Evolutionary conservation across 225 moss, liverwort and hornwort genomes (phyloP).

Genomic region (Polytrichum commune): DNA sequence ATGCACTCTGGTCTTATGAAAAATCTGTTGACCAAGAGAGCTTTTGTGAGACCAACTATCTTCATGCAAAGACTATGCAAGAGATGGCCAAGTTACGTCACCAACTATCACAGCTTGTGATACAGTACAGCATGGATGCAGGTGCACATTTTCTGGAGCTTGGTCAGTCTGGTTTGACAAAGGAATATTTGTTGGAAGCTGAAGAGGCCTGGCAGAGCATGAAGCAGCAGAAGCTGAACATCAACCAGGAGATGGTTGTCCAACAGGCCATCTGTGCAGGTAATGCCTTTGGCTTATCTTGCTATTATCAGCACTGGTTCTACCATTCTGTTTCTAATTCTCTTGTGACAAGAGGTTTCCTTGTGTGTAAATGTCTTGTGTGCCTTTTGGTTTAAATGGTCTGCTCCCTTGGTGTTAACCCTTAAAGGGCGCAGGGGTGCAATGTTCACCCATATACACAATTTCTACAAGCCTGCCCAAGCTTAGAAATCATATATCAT

Average conservation of each 20-base stretch:
- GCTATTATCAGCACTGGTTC: too few species aligned
- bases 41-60: conserved; percentile 73
- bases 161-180: conserved; percentile 32
- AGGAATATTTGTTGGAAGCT: conserved; percentile 53
- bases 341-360: too few species aligned
- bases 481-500: too few species aligned
- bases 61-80: conserved; percentile 91
- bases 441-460: too few species aligned
- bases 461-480: too few species aligned
- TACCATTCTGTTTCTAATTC: too few species aligned
- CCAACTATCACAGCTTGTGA: conserved; percentile 74
- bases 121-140: conserved; percentile 63
- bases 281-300: conserved; percentile 10
- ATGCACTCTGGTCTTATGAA: conserved; percentile 84
- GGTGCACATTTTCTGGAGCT: conserved; percentile 24
- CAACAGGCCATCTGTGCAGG: conserved; percentile 94
- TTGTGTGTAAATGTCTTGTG: too few species aligned
- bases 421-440: too few species aligned
- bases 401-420: too few species aligned
- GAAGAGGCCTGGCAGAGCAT: conserved; percentile 61
- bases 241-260: conserved; percentile 72
- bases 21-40: conserved; percentile 62
- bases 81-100: conserved; percentile 90
- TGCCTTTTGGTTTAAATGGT: too few species aligned
- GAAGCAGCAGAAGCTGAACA: conserved; percentile 45